Percentiles rank a stretch among this genome's conserved stretches.
These are phyloP conservation scores for Termitomyces titanicus DNA, from an alignment of 768 basidiomycete genomes.

Conservation along the genomic window DNA sequence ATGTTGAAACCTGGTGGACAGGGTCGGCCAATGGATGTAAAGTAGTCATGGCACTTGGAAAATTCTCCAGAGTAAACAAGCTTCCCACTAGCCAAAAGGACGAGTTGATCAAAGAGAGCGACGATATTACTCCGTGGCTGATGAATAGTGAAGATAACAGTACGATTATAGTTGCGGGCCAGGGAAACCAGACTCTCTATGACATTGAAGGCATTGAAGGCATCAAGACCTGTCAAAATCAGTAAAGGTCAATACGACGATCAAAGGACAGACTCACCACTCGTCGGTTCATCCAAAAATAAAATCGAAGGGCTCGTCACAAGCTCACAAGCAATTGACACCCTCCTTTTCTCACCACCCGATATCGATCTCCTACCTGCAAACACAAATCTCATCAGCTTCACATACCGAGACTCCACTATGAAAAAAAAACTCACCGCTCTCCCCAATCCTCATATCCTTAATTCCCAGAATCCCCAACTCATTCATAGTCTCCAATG, in stretches of 20 bases:
- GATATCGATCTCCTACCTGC: constrained; percentile 88
- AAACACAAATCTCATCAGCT: too few species aligned
- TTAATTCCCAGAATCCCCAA: constrained; percentile 90
- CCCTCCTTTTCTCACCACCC: constrained; percentile 95
- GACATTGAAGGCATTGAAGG: constrained; percentile 95
- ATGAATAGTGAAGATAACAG: constrained; percentile 96
- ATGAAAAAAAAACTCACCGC: constrained; percentile 47
- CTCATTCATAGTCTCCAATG: constrained; percentile 94
- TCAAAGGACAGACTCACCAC: constrained; percentile 48
- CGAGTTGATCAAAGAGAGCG: constrained; percentile 87
- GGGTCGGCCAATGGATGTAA: constrained; percentile 69
- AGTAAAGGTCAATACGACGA: background rate
- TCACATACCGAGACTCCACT: background rate
- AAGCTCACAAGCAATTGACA: constrained; percentile 96
- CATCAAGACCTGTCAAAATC: constrained; percentile 68
- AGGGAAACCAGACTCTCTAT: constrained; percentile 84
- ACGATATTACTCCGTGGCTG: constrained; percentile 98
- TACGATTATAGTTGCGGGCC: constrained; percentile 86
- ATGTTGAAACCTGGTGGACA: constrained; percentile 97
- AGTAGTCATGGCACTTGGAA: constrained; percentile 73
- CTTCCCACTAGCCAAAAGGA: constrained; percentile 82
- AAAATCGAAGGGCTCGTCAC: constrained; percentile 96
- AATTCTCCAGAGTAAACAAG: constrained; percentile 83
- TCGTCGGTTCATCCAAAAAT: constrained; percentile 97
- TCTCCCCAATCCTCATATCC: constrained; percentile 85